A percentile compares a stretch with the other conserved stretches of the same genome.
These are phyloP conservation scores for Russula lepida DNA, from an alignment of 768 basidiomycete species.

Conservation along the genomic window DNA sequence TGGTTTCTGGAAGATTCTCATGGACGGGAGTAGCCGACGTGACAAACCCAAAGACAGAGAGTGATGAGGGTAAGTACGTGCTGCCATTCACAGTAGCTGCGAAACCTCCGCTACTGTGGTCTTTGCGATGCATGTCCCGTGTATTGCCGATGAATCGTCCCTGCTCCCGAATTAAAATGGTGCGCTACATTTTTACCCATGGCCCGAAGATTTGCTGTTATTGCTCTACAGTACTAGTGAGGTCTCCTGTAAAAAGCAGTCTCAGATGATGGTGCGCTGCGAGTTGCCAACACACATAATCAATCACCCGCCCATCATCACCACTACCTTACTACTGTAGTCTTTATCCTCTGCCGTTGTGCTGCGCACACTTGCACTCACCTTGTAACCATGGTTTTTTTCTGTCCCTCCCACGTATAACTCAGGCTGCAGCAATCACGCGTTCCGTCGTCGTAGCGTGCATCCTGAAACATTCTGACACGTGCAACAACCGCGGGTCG, in stretches of 20 bases:
- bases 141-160: neutral
- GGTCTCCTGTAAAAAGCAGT: neutral
- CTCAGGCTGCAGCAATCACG: neutral
- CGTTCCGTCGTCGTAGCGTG: slow-evolving; percentile 11
- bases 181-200: neutral
- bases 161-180: neutral
- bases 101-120: neutral
- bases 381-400: slow-evolving; percentile 12
- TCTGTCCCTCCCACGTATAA: neutral
- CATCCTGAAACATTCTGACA: neutral
- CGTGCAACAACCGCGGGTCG: neutral
- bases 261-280: too few species aligned
- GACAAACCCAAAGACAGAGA: neutral
- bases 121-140: neutral
- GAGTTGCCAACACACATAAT: neutral
- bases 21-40: slow-evolving; percentile 9
- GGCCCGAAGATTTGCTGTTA: neutral
- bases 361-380: neutral
- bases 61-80: slow-evolving; percentile 7
- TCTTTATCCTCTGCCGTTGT: neutral
- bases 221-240: neutral
- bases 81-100: slow-evolving; percentile 3
- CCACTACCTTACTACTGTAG: neutral
- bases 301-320: slow-evolving; percentile 7
- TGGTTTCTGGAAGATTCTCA: slow-evolving; percentile 8